phyloP scores from a whole-genome alignment of 768 basidiomycete species.

The Sporobolomyces pararoseus region DNA sequence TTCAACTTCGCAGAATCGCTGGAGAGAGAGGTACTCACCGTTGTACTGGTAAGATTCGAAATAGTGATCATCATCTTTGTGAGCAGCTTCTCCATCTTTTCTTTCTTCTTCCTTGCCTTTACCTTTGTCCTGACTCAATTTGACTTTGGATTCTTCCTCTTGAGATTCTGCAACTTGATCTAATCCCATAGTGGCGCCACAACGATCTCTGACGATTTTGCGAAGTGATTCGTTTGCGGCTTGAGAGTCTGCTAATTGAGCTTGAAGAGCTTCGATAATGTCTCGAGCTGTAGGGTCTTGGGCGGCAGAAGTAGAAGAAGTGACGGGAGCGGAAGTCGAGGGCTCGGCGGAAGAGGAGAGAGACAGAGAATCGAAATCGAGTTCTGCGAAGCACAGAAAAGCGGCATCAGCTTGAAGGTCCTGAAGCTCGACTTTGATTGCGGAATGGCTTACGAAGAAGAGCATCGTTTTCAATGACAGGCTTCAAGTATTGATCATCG shows the following conservation, averaged over 20 bases:
- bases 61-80: constrained; percentile 93
- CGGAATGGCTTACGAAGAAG: constrained; percentile 66
- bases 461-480: constrained; percentile 79
- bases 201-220: constrained; percentile 23
- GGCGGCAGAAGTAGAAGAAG: constrained; percentile 15
- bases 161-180: background rate
- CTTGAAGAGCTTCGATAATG: constrained; percentile 31
- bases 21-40: constrained; percentile 54
- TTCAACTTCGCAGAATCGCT: background rate
- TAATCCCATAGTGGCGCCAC: constrained; percentile 25
- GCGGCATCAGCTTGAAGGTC: background rate
- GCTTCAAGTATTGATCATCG: constrained; percentile 75
- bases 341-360: constrained; percentile 8
- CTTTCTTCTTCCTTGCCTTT: constrained; percentile 31
- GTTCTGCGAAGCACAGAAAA: constrained; percentile 53
- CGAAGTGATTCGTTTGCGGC: constrained; percentile 33
- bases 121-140: constrained; percentile 4
- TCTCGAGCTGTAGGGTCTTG: constrained; percentile 55
- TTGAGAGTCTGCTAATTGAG: constrained; percentile 36
- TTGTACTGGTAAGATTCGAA: constrained; percentile 78
- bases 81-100: constrained; percentile 70
- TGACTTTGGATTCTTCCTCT: background rate
- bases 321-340: constrained; percentile 1
- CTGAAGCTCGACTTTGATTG: background rate
- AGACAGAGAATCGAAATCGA: constrained; percentile 60